These are phyloP conservation scores for Chaetomiaceae sp. DNA, from an alignment of 2,329 filamentous ascomycete genomes.

Conservation along the genomic window DNA sequence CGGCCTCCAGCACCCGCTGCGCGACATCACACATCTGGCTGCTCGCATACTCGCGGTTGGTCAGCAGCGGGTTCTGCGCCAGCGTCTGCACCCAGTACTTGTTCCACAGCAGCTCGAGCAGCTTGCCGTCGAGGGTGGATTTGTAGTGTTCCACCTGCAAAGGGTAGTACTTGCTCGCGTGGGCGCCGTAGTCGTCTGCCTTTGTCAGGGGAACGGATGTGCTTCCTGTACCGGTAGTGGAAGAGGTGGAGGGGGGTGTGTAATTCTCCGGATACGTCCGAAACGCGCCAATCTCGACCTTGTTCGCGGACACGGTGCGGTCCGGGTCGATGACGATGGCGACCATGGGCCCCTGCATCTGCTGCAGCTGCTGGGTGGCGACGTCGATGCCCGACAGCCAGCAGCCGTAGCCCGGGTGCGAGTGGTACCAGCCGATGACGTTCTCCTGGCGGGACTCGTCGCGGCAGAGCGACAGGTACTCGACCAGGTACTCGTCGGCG, in stretches of 20 bases:
- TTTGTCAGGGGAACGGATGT: constrained; percentile 86
- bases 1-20: constrained; percentile 70
- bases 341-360: constrained; percentile 83
- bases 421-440: constrained; percentile 96
- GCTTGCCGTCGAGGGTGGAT: constrained; percentile 78
- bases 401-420: constrained; percentile 94
- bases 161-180: constrained; percentile 84
- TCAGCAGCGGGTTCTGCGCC: constrained; percentile 82
- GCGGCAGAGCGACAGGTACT: constrained; percentile 72
- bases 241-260: constrained; percentile 34
- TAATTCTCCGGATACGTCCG: constrained; percentile 79
- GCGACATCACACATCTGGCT: constrained; percentile 89
- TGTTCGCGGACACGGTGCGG: constrained; percentile 87
- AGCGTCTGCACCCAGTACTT: constrained; percentile 99
- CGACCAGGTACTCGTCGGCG: constrained; percentile 94
- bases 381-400: constrained; percentile 98
- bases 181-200: constrained; percentile 91
- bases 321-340: constrained; percentile 96
- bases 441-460: constrained; percentile 81
- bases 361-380: constrained; percentile 80
- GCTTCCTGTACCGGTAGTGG: constrained; percentile 34
- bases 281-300: constrained; percentile 97
- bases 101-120: constrained; percentile 91
- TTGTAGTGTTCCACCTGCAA: constrained; percentile 94
- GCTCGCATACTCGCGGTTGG: constrained; percentile 87